Conservation (phyloP, 768 basidiomycete genomes). For the Astraeus odoratus region DNA sequence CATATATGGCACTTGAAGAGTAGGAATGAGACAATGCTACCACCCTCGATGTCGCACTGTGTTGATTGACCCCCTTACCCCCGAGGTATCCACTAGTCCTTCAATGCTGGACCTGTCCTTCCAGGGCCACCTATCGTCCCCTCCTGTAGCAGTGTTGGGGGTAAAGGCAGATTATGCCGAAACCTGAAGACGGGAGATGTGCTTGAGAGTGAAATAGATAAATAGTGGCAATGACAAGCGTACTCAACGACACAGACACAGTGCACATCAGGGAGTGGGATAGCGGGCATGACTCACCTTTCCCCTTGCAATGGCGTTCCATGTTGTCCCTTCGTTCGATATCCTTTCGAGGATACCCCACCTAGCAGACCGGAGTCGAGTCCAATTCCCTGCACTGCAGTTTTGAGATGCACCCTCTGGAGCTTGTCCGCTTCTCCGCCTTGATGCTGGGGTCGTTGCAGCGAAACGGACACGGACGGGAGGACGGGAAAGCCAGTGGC, state of each 20-base stretch:
- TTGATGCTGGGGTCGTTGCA: conserved; percentile 39
- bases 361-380: conserved; percentile 58
- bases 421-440: conserved; percentile 62
- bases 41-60: too few species aligned
- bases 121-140: too few species aligned
- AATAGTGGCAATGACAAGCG: too few species aligned
- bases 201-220: too few species aligned
- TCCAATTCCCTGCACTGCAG: conserved; percentile 62
- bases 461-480: conserved; percentile 30
- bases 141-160: too few species aligned
- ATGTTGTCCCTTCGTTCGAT: conserved; percentile 50
- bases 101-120: too few species aligned
- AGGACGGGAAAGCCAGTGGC: conserved; percentile 39
- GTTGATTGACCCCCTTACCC: too few species aligned
- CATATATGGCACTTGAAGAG: too few species aligned
- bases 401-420: conserved; percentile 67
- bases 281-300: conserved; percentile 44
- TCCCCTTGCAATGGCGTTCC: conserved; percentile 52
- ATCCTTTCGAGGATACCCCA: conserved; percentile 76
- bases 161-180: too few species aligned
- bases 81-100: too few species aligned
- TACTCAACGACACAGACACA: neutral
- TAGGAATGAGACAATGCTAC: too few species aligned
- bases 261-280: neutral
- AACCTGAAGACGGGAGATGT: too few species aligned